Evolutionary conservation across 192 early-diverging fungal genomes (phyloP).

Genomic region (Fimicolochytrium jonesii): DNA sequence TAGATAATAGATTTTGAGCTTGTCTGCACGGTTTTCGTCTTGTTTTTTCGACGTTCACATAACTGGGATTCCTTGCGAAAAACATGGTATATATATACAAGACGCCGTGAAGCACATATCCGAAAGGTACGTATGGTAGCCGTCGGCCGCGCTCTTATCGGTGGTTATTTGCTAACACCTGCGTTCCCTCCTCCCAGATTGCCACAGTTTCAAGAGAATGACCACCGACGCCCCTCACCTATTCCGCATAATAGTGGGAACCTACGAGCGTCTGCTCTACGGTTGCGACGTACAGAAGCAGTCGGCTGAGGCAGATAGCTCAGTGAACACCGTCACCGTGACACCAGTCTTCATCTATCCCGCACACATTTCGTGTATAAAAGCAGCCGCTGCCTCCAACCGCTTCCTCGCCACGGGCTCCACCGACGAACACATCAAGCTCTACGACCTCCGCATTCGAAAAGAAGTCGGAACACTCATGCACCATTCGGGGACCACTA

Average conservation of each 20-base stretch:
- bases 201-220: no score
- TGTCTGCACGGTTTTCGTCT: no score
- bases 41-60: no score
- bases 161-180: no score
- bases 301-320: not conserved
- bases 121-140: no score
- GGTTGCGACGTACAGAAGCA: conserved; percentile 63
- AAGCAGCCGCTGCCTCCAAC: conserved; percentile 57
- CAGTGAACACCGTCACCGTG: conserved; percentile 30
- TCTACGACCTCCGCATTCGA: conserved; percentile 82
- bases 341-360: conserved; percentile 89
- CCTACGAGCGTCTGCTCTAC: conserved; percentile 97
- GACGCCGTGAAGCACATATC: no score
- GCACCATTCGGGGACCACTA: conserved; percentile 91
- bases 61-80: no score
- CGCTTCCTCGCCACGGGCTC: conserved; percentile 90
- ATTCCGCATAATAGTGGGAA: conserved; percentile 58
- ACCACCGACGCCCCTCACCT: not conserved
- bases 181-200: no score
- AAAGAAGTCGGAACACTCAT: conserved; percentile 88
- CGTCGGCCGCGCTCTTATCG: no score
- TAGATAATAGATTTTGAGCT: no score
- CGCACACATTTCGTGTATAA: conserved; percentile 93
- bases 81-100: no score
- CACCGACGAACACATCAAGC: conserved; percentile 88